Evolutionary conservation across 2,329 filamentous ascomycete species (phyloP).

Genomic region (Tolypocladium tropicale): DNA sequence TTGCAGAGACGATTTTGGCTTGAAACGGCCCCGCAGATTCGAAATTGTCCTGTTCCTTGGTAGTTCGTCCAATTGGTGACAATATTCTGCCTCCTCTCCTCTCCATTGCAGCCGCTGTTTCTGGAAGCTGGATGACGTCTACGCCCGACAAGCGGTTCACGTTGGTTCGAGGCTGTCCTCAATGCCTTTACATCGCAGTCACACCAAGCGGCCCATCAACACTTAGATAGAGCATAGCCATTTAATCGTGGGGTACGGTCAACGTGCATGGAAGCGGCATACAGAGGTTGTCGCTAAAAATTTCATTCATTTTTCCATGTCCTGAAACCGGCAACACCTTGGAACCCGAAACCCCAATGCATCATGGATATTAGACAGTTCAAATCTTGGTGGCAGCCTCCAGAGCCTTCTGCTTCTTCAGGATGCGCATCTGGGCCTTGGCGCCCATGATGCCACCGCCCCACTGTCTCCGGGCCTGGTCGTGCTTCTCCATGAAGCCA

Average conservation of each 20-base stretch:
- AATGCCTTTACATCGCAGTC: not conserved
- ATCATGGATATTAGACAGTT: conserved; percentile 28
- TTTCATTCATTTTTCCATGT: conserved; percentile 31
- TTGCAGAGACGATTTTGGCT: no score
- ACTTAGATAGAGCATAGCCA: not conserved
- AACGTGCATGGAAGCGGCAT: conserved; percentile 6
- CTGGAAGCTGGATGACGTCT: not conserved
- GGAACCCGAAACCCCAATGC: conserved; percentile 28
- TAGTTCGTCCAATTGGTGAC: not conserved
- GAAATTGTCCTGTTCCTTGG: no score
- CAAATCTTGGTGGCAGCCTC: conserved; percentile 98
- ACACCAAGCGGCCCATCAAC: not conserved
- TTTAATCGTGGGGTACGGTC: not conserved
- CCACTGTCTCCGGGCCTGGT: conserved; percentile 87
- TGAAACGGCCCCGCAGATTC: no score
- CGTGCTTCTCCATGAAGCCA: conserved; percentile 92
- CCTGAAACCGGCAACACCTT: conserved; percentile 30
- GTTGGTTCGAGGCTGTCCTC: not conserved
- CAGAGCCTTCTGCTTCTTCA: conserved; percentile 89
- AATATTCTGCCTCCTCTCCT: not conserved
- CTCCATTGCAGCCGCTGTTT: no score
- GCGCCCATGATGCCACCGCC: conserved; percentile 98
- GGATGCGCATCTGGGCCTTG: conserved; percentile 71
- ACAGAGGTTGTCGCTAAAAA: conserved; percentile 23
- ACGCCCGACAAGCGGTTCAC: not conserved